Evolutionary conservation across 1,284 basidiomycete species (phyloP), one percentile per base, ranked within the genome.

Genomic region (Gymnopus androsaceus): DNA sequence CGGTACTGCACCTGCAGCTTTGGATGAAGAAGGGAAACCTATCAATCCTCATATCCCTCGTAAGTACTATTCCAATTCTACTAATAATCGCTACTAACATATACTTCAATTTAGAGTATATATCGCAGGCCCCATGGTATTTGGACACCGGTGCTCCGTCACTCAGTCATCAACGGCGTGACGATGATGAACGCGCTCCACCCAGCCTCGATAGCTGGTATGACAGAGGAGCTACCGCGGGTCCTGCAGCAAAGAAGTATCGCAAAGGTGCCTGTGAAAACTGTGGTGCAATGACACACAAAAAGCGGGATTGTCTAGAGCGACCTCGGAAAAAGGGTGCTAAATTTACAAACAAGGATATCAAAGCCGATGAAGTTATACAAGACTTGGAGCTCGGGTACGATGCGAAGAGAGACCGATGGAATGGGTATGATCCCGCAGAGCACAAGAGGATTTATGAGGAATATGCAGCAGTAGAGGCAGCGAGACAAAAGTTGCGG

Each of bases 41-140:
- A 98, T 99, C 76, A 99, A 99, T 69, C 97, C 97, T 33, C 96
- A 99, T 74, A 98, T 99, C 72, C 96, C 96, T 70, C 87, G 93
- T 94, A 63, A 61, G 91, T 77, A 17, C 11, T 38, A 30, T 41
- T 12, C 14, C n/a, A 34, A 54, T 31, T 36, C 5, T 53, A 23
- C 11, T 41, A 23, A 14, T 14, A 42, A 28, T 36, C 42, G 36
- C 6, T 57, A 51, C 27, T 58, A 63, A 38, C 58, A 56, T n/a
- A 40, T 45, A 28, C 17, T n/a, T 44, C 33, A 50, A 45, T 37
- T 37, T 64, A 92, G 92, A 95, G 72, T 94, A 94, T 66, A 94
- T 94, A 64, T 90, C 92, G 5, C 94, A 98, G 74, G 96, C 94
- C 15, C 97, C 97, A 61, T 99, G 97, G 97, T 99, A 98, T 72